A percentile compares a stretch with the other conserved stretches of the same genome.
Evolutionary conservation across 441 rosid species (phyloP).

Genomic region (Viola pubescens): DNA sequence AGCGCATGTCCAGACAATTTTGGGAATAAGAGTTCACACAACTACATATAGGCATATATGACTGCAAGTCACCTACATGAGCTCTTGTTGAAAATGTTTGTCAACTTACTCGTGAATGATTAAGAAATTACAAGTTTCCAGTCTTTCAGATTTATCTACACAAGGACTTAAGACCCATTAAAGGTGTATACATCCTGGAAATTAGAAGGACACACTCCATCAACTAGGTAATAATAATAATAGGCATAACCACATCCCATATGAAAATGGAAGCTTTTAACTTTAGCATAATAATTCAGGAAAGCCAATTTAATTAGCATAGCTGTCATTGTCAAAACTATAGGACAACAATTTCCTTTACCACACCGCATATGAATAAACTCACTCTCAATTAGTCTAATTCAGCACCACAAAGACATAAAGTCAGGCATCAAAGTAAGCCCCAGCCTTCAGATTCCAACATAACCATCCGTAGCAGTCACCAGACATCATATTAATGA

Average conservation of each 20-base stretch:
- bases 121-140: too few relatives aligned
- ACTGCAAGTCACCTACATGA: background rate
- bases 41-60: background rate
- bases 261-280: slow-evolving; percentile 12
- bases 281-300: background rate
- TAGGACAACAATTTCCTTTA: background rate
- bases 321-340: slow-evolving; percentile 10
- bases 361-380: background rate
- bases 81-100: too few relatives aligned
- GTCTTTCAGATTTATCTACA: too few relatives aligned
- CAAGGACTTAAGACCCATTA: too few relatives aligned
- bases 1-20: background rate
- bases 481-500: background rate
- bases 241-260: background rate
- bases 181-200: too few relatives aligned
- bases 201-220: too few relatives aligned
- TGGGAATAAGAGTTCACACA: background rate
- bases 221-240: too few relatives aligned
- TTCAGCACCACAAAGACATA: background rate
- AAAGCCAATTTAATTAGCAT: slow-evolving; percentile 7
- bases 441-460: background rate
- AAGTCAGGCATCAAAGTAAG: slow-evolving; percentile 1
- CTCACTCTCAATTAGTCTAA: background rate
- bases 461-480: background rate
- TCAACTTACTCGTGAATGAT: too few relatives aligned